A percentile compares a stretch with the other conserved stretches of the same genome.
phyloP scores from a whole-genome alignment of 331 rosid species.

The Saraca asoca region DNA sequence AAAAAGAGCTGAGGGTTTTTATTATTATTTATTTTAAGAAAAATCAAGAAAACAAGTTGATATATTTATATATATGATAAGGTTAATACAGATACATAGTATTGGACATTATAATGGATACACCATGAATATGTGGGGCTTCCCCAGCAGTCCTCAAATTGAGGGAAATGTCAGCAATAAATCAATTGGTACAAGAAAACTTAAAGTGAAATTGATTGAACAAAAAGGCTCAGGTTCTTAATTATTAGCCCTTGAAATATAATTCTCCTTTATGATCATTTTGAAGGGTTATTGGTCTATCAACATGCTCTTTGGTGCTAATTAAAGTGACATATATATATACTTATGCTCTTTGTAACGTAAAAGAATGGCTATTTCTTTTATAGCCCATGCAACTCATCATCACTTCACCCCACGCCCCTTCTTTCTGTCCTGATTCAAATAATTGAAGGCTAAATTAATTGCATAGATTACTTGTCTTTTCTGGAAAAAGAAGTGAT shows the following conservation, averaged over 20 bases:
- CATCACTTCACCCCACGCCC: conserved; percentile 42
- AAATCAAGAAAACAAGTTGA: too few relatives aligned
- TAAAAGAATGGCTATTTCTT: conserved; percentile 41
- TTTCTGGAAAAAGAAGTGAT: background rate
- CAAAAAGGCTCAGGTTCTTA: conserved; percentile 50
- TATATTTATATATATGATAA: too few relatives aligned
- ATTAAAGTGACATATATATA: too few relatives aligned
- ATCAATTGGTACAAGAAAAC: conserved; percentile 37
- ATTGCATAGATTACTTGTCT: background rate
- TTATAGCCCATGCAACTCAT: conserved; percentile 48
- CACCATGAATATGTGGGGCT: conserved; percentile 34
- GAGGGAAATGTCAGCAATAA: conserved; percentile 51
- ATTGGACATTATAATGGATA: conserved; percentile 24
- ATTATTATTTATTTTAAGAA: too few relatives aligned
- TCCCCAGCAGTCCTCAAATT: conserved; percentile 54
- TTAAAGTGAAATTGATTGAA: conserved; percentile 36
- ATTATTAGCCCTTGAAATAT: too few relatives aligned
- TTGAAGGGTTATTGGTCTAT: conserved; percentile 29
- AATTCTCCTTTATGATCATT: too few relatives aligned
- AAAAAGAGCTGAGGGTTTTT: too few relatives aligned
- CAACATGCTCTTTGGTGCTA: conserved; percentile 19
- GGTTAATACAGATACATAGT: too few relatives aligned
- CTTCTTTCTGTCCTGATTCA: conserved; percentile 34
- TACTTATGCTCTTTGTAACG: conserved; percentile 34
- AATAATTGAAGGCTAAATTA: conserved; percentile 33